These are phyloP conservation scores for Candolleomyces efflorescens DNA, from an alignment of 768 basidiomycete genomes.

Conservation along the genomic window DNA sequence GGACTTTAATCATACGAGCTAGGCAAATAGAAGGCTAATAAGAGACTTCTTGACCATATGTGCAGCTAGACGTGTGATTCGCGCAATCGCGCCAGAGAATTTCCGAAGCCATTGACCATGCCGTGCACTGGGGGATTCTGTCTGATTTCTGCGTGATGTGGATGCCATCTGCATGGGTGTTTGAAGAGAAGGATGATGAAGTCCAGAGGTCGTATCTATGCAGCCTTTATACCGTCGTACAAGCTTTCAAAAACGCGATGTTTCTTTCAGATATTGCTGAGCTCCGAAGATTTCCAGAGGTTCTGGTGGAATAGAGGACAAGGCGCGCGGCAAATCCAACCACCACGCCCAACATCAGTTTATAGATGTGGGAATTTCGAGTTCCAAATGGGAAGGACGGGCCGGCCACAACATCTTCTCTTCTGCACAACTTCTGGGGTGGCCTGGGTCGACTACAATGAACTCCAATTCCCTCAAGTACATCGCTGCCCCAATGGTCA, in stretches of 20 bases:
- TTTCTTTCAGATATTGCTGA: neutral
- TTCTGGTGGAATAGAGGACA: neutral
- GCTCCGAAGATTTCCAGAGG: neutral
- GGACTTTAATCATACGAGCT: neutral
- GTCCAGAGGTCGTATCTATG: too few species aligned
- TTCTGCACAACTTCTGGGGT: too few species aligned
- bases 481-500: constrained; percentile 74
- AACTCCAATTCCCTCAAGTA: constrained; percentile 26
- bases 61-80: neutral
- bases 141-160: too few species aligned
- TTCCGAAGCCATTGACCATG: too few species aligned
- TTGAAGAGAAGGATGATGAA: too few species aligned
- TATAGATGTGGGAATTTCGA: neutral
- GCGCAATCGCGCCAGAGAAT: too few species aligned
- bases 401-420: neutral
- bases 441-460: constrained; percentile 12
- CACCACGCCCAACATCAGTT: neutral
- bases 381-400: neutral
- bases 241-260: neutral
- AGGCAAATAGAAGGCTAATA: neutral
- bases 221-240: too few species aligned
- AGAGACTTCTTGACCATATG: neutral
- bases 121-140: too few species aligned
- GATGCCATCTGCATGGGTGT: too few species aligned
- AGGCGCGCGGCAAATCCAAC: neutral